phyloP scores from a whole-genome alignment of 108 stramenopile species.

The Pseudonitzschia pungens region DNA sequence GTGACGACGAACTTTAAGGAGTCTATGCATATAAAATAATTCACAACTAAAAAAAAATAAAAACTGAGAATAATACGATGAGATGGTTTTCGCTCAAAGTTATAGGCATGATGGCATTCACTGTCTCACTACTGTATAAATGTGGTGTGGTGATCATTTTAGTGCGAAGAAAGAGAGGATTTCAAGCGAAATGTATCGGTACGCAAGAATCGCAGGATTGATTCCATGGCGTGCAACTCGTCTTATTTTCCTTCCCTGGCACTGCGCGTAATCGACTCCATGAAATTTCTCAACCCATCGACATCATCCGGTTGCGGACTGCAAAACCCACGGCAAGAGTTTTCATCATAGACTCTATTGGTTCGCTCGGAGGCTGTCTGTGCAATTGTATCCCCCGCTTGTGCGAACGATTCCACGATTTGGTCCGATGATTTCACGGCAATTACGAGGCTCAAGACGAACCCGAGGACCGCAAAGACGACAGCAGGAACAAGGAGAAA shows the following conservation, averaged over 20 bases:
- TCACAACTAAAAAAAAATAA: conserved; percentile 7
- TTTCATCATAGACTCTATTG: conserved; percentile 46
- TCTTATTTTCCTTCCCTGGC: background rate
- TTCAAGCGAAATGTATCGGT: no score
- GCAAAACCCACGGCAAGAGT: conserved; percentile 61
- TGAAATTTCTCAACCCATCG: conserved; percentile 54
- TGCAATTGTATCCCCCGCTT: conserved; percentile 30
- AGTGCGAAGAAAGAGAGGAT: no score
- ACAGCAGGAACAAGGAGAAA: conserved; percentile 64
- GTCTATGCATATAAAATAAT: no score
- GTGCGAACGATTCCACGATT: conserved; percentile 31
- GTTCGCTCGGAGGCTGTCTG: conserved; percentile 38
- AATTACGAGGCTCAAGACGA: conserved; percentile 58
- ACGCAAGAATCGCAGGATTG: no score
- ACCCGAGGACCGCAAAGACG: conserved; percentile 62
- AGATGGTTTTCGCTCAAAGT: no score
- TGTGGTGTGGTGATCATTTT: no score
- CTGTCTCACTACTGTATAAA: no score
- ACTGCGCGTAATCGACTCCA: conserved; percentile 35
- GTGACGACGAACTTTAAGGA: conserved; percentile 75
- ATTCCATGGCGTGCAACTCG: no score
- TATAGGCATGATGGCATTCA: no score
- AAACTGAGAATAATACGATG: background rate
- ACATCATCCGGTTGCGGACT: conserved; percentile 53
- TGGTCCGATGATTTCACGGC: conserved; percentile 52